Percentiles rank a stretch among this genome's conserved stretches.
These are phyloP conservation scores for Teunomyces aglyptinius DNA, from an alignment of 805 yeast genomes.

Conservation along the genomic window DNA sequence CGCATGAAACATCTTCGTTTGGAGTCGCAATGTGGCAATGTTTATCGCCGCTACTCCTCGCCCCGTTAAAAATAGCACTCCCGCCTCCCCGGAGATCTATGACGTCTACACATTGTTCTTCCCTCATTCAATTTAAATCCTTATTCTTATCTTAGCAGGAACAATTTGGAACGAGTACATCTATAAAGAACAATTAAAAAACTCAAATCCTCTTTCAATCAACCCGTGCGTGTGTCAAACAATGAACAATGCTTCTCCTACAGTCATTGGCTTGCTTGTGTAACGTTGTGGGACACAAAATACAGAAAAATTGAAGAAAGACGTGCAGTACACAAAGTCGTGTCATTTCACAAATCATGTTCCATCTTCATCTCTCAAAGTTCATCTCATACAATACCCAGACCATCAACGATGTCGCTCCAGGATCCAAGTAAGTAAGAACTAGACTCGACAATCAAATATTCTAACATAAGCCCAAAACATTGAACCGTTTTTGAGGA, in stretches of 20 bases:
- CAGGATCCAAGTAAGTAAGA: constrained; percentile 26
- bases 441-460: neutral
- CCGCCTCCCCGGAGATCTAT: too few species aligned
- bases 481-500: constrained; percentile 40
- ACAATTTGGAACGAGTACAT: too few species aligned
- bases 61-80: neutral
- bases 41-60: neutral
- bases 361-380: neutral
- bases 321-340: neutral
- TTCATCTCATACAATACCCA: neutral
- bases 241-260: too few species aligned
- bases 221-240: too few species aligned
- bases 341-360: neutral
- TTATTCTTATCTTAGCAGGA: too few species aligned
- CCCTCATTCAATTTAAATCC: too few species aligned
- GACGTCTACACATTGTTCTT: too few species aligned
- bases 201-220: too few species aligned
- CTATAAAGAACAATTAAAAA: too few species aligned
- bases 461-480: constrained; percentile 27
- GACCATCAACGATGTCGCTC: neutral
- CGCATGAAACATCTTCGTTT: neutral
- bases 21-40: neutral
- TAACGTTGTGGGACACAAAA: too few species aligned
- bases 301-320: neutral
- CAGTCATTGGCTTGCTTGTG: too few species aligned